Evolutionary conservation across 768 basidiomycete genomes (phyloP).

Genomic region (Plicaturopsis crispa): DNA sequence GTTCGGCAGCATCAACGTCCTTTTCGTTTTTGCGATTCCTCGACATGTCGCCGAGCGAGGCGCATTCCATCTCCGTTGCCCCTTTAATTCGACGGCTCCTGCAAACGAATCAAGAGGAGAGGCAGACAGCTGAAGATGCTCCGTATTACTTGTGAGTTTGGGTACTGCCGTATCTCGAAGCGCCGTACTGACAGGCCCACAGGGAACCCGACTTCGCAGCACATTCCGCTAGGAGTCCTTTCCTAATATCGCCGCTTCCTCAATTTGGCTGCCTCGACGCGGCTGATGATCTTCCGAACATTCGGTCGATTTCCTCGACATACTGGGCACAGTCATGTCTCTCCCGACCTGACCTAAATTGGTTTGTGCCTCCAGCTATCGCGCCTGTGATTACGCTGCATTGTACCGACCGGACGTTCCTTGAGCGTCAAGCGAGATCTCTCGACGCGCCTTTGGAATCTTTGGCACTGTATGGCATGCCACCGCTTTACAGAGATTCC

Average conservation of each 20-base stretch:
- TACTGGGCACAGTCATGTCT: conserved; percentile 75
- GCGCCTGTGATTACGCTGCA: conserved; percentile 76
- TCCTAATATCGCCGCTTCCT: conserved; percentile 25
- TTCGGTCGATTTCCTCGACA: conserved; percentile 51
- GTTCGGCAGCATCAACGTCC: conserved; percentile 27
- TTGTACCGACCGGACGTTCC: conserved; percentile 71
- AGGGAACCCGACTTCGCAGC: conserved; percentile 53
- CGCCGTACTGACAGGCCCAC: conserved; percentile 12
- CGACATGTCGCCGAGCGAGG: conserved; percentile 55
- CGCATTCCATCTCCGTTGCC: conserved; percentile 50
- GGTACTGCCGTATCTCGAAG: background rate
- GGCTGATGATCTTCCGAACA: conserved; percentile 39
- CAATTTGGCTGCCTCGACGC: conserved; percentile 23
- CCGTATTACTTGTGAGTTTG: conserved; percentile 36
- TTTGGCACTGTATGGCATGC: conserved; percentile 78
- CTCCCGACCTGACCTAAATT: conserved; percentile 71
- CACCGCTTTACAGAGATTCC: conserved; percentile 57
- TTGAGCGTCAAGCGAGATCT: conserved; percentile 56
- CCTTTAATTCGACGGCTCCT: conserved; percentile 55
- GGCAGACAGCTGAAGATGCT: conserved; percentile 27
- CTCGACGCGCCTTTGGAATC: conserved; percentile 69
- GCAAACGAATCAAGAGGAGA: conserved; percentile 37
- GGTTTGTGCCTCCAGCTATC: conserved; percentile 79
- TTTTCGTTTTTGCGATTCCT: conserved; percentile 80
- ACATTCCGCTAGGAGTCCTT: conserved; percentile 21